Evolutionary conservation across 2,329 filamentous ascomycete species (phyloP).

Genomic region (Colletotrichum noveboracense): DNA sequence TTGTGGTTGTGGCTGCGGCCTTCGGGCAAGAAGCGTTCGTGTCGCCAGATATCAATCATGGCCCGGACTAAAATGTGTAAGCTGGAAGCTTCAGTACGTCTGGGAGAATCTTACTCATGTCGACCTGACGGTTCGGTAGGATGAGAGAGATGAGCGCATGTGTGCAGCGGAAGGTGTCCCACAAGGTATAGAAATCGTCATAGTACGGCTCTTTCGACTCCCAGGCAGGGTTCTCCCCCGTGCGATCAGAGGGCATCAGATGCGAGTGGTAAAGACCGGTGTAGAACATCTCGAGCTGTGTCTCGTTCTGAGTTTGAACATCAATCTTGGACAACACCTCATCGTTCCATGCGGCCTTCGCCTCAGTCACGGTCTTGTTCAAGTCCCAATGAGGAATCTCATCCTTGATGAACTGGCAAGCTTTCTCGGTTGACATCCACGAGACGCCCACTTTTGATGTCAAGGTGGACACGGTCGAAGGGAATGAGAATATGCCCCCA

Average conservation of each 20-base stretch:
- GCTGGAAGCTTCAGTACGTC: background rate
- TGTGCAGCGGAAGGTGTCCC: constrained; percentile 60
- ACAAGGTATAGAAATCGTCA: constrained; percentile 65
- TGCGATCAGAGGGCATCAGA: constrained; percentile 64
- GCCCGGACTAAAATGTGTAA: constrained; percentile 41
- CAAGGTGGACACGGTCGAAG: constrained; percentile 36
- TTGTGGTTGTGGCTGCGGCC: constrained; percentile 62
- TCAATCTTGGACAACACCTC: constrained; percentile 50
- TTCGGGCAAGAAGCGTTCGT: constrained; percentile 59
- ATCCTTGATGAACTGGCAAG: constrained; percentile 50
- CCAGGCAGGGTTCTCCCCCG: constrained; percentile 64
- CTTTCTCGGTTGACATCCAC: constrained; percentile 52
- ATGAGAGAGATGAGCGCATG: constrained; percentile 58
- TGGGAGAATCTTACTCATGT: constrained; percentile 39
- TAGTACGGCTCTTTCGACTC: constrained; percentile 60
- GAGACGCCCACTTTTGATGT: constrained; percentile 57
- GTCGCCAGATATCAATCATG: constrained; percentile 63
- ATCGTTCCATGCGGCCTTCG: constrained; percentile 50
- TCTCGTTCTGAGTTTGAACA: constrained; percentile 44
- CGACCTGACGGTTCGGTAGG: constrained; percentile 55
- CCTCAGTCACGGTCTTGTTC: constrained; percentile 40
- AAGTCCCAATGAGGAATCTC: constrained; percentile 49
- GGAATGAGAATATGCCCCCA: constrained; percentile 56
- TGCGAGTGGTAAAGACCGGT: constrained; percentile 66
- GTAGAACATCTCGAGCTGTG: constrained; percentile 59